A percentile compares a stretch with the other conserved stretches of the same genome.
Conservation (phyloP, 177 flowering plant genomes). For the Vitis hybrid region DNA sequence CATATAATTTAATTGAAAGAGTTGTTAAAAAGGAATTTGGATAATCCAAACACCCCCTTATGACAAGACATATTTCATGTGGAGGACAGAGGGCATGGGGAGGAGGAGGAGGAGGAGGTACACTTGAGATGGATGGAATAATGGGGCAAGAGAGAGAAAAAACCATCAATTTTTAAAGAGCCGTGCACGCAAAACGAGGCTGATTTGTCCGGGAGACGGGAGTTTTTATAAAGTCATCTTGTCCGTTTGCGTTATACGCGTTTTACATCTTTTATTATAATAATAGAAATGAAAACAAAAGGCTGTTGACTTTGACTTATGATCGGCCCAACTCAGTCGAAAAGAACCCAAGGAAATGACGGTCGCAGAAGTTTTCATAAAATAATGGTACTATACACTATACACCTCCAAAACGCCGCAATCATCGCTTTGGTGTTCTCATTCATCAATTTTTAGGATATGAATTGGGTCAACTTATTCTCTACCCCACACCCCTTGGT, state of each 20-base stretch:
- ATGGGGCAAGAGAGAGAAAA: neutral
- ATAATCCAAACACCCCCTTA: too few relatives aligned
- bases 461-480: too few relatives aligned
- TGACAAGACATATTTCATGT: too few relatives aligned
- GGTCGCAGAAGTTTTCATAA: neutral
- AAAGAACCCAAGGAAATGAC: neutral
- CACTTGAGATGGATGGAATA: neutral
- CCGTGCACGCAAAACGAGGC: constrained; percentile 43
- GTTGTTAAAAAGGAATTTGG: too few relatives aligned
- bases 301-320: constrained; percentile 37
- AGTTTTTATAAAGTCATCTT: constrained; percentile 12
- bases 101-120: too few relatives aligned
- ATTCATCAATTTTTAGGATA: neutral
- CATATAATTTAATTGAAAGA: too few relatives aligned
- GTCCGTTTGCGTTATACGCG: constrained; percentile 31
- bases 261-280: constrained; percentile 8
- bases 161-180: constrained; percentile 11
- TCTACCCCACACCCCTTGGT: too few relatives aligned
- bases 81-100: too few relatives aligned
- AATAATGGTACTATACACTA: neutral
- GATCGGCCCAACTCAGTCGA: constrained; percentile 1
- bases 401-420: constrained; percentile 28
- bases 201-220: constrained; percentile 21
- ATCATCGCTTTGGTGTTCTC: constrained; percentile 30
- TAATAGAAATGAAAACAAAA: neutral